Percentiles rank a stretch among this genome's conserved stretches.
These are phyloP conservation scores for Clitopilus passeckerianus DNA, from an alignment of 768 basidiomycete species.

Conservation along the genomic window DNA sequence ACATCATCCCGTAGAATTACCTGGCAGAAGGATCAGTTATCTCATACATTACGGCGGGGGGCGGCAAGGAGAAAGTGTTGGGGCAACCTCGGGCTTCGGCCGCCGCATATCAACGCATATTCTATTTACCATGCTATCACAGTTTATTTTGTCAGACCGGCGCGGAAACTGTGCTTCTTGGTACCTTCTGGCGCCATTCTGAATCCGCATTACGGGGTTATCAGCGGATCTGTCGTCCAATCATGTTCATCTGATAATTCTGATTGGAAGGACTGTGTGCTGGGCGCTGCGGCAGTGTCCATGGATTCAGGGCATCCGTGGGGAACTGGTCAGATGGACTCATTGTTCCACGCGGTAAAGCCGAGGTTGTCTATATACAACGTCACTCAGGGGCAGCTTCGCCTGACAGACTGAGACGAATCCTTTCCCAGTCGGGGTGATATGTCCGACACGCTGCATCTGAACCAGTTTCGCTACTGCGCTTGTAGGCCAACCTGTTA, in stretches of 20 bases:
- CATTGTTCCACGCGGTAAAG: neutral
- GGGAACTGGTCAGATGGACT: neutral
- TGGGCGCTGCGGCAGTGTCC: neutral
- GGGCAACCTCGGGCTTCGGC: constrained; percentile 1
- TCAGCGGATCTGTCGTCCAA: neutral
- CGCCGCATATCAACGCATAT: neutral
- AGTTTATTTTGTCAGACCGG: neutral
- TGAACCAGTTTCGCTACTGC: neutral
- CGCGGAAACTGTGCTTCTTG: neutral
- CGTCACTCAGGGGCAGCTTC: neutral
- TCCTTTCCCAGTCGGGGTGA: neutral
- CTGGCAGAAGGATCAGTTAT: no score
- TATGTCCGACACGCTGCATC: neutral
- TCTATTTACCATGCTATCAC: neutral
- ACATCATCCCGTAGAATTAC: no score
- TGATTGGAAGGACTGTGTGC: neutral
- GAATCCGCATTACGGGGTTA: neutral
- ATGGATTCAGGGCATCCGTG: neutral
- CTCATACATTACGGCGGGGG: constrained; percentile 21
- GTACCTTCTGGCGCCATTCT: neutral
- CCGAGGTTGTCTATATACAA: neutral
- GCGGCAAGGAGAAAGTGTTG: constrained; percentile 41
- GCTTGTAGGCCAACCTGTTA: no score
- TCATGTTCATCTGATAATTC: neutral
- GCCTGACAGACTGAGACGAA: neutral